These are phyloP conservation scores for Omphalotus guepiniiformis DNA, from an alignment of 768 basidiomycete species.

Conservation along the genomic window DNA sequence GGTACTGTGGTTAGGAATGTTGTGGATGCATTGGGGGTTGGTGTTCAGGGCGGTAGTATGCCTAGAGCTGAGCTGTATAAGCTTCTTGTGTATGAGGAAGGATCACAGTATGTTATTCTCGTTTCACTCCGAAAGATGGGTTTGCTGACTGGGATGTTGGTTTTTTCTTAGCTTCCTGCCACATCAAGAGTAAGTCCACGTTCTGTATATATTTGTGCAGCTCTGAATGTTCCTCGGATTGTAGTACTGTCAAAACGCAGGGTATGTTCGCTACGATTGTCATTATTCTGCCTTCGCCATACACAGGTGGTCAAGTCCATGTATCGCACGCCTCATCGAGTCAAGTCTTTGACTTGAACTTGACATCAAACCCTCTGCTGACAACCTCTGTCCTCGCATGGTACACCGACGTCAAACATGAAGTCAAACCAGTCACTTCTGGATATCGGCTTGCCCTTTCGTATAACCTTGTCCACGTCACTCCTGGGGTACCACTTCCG, in stretches of 20 bases:
- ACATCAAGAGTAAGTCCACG: no score
- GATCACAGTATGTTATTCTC: conserved; percentile 39
- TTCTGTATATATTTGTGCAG: no score
- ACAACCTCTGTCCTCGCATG: conserved; percentile 40
- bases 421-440: conserved; percentile 43
- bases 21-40: conserved; percentile 34
- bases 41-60: conserved; percentile 24
- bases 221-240: no score
- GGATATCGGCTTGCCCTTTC: conserved; percentile 49
- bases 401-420: conserved; percentile 51
- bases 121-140: neutral
- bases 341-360: conserved; percentile 32
- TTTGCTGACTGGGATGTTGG: conserved; percentile 4
- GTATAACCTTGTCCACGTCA: conserved; percentile 38
- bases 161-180: conserved; percentile 32
- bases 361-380: conserved; percentile 21
- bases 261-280: conserved; percentile 52
- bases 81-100: conserved; percentile 42
- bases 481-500: no score
- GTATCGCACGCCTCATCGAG: conserved; percentile 33
- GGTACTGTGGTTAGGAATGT: conserved; percentile 24
- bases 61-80: conserved; percentile 44
- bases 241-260: conserved; percentile 39
- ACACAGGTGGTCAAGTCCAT: conserved; percentile 42
- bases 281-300: conserved; percentile 41